These are phyloP conservation scores for Cydonia oblonga DNA, from an alignment of 331 rosid species.

Conservation along the genomic window DNA sequence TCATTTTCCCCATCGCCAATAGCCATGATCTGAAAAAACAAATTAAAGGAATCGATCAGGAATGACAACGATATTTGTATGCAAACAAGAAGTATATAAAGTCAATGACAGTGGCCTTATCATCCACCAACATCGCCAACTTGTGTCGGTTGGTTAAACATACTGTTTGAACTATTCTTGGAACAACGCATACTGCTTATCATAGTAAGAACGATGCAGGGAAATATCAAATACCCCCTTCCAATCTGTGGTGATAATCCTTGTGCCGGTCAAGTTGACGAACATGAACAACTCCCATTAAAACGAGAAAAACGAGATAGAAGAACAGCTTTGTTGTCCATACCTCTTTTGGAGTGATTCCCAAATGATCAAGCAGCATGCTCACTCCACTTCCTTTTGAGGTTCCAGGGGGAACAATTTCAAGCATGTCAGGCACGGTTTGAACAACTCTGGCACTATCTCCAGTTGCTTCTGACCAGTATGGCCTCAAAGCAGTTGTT, in stretches of 20 bases:
- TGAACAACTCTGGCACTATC: constrained; percentile 68
- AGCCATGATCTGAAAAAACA: constrained; percentile 70
- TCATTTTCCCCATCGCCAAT: constrained; percentile 98
- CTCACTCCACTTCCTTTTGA: constrained; percentile 82
- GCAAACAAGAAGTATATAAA: background rate
- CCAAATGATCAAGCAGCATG: constrained; percentile 73
- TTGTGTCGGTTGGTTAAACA: background rate
- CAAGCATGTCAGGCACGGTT: constrained; percentile 83
- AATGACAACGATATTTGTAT: background rate
- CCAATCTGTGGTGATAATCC: background rate
- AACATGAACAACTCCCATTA: background rate
- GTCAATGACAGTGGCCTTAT: background rate
- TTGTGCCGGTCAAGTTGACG: background rate
- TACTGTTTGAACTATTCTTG: background rate
- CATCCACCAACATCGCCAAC: background rate
- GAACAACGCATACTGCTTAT: background rate
- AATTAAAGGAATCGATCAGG: background rate
- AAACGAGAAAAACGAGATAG: background rate
- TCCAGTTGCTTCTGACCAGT: constrained; percentile 65
- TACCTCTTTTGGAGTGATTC: constrained; percentile 72
- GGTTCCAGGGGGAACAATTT: constrained; percentile 80
- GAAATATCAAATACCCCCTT: background rate
- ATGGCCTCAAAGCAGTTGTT: constrained; percentile 52
- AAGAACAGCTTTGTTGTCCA: background rate
- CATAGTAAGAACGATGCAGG: background rate